Evolutionary conservation across 192 early-diverging fungal genomes (phyloP).

Genomic region (Backusella tarrabulga): DNA sequence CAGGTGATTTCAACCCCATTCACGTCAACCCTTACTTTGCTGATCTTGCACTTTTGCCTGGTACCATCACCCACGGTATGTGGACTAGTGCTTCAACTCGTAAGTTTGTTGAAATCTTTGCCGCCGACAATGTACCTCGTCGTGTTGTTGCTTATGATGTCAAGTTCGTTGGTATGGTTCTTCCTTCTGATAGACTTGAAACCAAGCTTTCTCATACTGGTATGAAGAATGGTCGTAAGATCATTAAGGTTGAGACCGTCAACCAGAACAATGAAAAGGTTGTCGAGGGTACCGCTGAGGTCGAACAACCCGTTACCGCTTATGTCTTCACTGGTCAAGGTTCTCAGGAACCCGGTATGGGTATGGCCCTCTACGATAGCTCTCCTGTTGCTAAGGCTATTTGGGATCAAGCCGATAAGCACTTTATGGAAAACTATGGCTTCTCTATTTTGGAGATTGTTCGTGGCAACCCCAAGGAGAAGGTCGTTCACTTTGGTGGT

Average conservation of each 20-base stretch:
- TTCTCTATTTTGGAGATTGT: conserved; percentile 92
- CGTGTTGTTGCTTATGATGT: conserved; percentile 85
- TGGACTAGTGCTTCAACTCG: conserved; percentile 94
- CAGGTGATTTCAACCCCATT: conserved; percentile 94
- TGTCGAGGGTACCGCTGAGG: conserved; percentile 87
- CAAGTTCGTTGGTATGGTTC: conserved; percentile 91
- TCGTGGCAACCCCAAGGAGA: conserved; percentile 74
- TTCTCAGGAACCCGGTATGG: conserved; percentile 95
- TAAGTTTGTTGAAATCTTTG: conserved; percentile 94
- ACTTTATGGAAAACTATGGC: conserved; percentile 84
- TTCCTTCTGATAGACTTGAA: conserved; percentile 85
- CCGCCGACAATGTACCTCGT: conserved; percentile 89
- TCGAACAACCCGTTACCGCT: conserved; percentile 87
- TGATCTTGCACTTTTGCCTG: conserved; percentile 84
- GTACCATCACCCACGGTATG: conserved; percentile 97
- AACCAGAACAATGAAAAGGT: conserved; percentile 85
- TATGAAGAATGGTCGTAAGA: conserved; percentile 95
- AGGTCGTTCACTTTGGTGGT: conserved; percentile 90
- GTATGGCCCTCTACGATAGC: conserved; percentile 87
- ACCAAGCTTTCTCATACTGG: conserved; percentile 91
- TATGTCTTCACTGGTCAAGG: conserved; percentile 98
- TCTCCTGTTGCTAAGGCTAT: conserved; percentile 81
- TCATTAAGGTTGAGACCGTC: conserved; percentile 87
- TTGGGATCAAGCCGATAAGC: conserved; percentile 90
- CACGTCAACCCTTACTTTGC: conserved; percentile 96